Percentiles rank a stretch among this genome's conserved stretches.
phyloP scores from a whole-genome alignment of 2,329 filamentous ascomycete genomes.

The Botryotinia globosa region DNA sequence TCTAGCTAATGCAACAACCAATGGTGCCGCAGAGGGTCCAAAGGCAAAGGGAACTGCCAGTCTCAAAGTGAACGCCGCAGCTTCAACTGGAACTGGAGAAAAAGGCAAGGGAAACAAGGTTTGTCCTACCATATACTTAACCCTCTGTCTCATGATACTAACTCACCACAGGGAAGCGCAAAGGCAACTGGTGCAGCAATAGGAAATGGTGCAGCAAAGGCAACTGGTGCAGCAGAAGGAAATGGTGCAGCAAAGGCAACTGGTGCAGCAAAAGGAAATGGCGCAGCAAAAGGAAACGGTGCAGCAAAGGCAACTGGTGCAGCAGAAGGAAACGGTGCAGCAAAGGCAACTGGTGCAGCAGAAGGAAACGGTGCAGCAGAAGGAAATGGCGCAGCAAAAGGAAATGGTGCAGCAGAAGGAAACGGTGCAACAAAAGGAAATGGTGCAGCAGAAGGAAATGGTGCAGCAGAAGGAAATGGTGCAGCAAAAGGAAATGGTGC shows the following conservation, averaged over 20 bases:
- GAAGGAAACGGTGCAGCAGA: not conserved
- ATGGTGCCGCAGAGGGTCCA: not conserved
- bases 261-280: no score
- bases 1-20: not conserved
- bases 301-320: no score
- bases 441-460: not conserved
- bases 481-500: no score
- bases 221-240: not conserved
- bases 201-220: not conserved
- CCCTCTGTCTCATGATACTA: not conserved
- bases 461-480: no score
- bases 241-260: not conserved
- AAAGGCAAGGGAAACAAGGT: constrained; percentile 6
- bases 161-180: not conserved
- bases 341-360: no score
- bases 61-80: not conserved
- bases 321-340: no score
- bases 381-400: not conserved
- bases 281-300: no score
- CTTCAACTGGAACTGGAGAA: constrained; percentile 14
- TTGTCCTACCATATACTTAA: not conserved
- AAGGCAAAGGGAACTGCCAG: not conserved
- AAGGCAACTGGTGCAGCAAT: not conserved
- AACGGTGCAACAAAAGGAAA: not conserved
- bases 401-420: no score